phyloP scores from a whole-genome alignment of 2,329 filamentous ascomycete genomes.

The Ophiostoma australiae region DNA sequence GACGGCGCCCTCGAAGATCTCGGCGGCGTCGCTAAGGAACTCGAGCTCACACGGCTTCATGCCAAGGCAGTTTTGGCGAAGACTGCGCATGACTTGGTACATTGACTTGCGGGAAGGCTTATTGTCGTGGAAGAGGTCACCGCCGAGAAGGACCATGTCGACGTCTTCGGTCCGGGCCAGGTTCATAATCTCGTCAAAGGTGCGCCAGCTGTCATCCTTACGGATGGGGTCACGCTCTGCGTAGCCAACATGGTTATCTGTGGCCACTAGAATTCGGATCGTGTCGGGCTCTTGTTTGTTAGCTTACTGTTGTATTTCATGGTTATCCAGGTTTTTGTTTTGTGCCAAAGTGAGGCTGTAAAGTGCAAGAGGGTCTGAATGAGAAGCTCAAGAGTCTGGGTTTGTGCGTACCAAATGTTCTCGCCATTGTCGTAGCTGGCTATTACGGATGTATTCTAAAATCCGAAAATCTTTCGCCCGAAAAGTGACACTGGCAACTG shows the following conservation, averaged over 20 bases:
- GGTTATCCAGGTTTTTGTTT: neutral
- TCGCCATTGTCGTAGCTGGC: neutral
- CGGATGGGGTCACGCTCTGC: slow-evolving; percentile 88
- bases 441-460: neutral
- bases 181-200: slow-evolving; percentile 92
- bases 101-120: slow-evolving; percentile 93
- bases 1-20: slow-evolving; percentile 85
- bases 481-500: neutral
- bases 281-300: slow-evolving; percentile 60
- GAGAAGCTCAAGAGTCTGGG: neutral
- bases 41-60: slow-evolving; percentile 94
- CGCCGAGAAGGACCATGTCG: slow-evolving; percentile 93
- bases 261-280: slow-evolving; percentile 88
- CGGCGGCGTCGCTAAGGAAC: slow-evolving; percentile 86
- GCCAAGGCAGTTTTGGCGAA: slow-evolving; percentile 89
- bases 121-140: slow-evolving; percentile 97
- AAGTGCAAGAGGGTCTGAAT: neutral
- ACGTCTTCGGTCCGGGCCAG: slow-evolving; percentile 77
- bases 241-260: slow-evolving; percentile 97
- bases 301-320: neutral
- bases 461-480: neutral
- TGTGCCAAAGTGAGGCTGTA: neutral
- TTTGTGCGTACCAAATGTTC: neutral
- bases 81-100: slow-evolving; percentile 93
- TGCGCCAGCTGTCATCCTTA: slow-evolving; percentile 95